Evolutionary conservation across 2,329 filamentous ascomycete species (phyloP).

Genomic region (Colletotrichum ledebouriae): DNA sequence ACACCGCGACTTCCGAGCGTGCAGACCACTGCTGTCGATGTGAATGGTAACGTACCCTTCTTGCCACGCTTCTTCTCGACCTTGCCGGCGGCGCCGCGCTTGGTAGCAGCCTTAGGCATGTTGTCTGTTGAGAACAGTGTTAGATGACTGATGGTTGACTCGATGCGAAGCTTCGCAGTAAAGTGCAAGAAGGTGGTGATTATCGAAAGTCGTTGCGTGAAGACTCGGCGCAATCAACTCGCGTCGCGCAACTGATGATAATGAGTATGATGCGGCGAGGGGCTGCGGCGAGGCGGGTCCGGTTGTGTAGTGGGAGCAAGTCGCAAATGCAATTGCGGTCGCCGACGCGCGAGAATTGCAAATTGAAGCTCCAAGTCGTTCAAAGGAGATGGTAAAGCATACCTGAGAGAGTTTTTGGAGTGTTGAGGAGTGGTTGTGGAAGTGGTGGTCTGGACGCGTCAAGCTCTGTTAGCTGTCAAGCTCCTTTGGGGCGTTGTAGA

Average conservation of each 20-base stretch:
- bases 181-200: constrained; percentile 10
- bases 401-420: constrained; percentile 50
- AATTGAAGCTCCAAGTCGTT: constrained; percentile 53
- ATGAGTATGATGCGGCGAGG: neutral
- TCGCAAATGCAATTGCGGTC: constrained; percentile 58
- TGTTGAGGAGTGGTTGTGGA: constrained; percentile 47
- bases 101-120: constrained; percentile 72
- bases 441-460: constrained; percentile 49
- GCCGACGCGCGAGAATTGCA: constrained; percentile 49
- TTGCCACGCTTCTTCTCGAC: constrained; percentile 68
- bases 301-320: constrained; percentile 25
- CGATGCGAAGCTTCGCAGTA: neutral
- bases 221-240: neutral
- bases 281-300: constrained; percentile 44
- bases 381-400: constrained; percentile 49
- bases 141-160: constrained; percentile 44
- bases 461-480: constrained; percentile 47
- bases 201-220: neutral
- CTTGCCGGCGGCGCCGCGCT: constrained; percentile 65
- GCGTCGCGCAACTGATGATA: neutral
- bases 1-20: neutral
- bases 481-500: constrained; percentile 36
- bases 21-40: neutral
- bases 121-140: constrained; percentile 51
- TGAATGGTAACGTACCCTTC: constrained; percentile 64